Evolutionary conservation across 2,329 filamentous ascomycete species (phyloP).

Genomic region (Trichophyton mentagrophytes): DNA sequence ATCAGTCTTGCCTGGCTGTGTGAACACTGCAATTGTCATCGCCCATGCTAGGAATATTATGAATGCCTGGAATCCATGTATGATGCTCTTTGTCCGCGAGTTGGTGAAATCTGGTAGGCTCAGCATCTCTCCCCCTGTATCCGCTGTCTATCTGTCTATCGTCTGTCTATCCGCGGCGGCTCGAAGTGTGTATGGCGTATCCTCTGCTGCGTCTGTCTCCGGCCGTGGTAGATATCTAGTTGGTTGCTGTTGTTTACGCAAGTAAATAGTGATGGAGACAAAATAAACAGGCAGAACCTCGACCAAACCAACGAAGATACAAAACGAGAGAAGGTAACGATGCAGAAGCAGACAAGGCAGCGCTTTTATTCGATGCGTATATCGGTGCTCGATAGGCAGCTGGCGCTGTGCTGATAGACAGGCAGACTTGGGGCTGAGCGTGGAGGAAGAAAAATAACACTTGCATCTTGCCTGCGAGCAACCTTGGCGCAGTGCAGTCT

Average conservation of each 20-base stretch:
- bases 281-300: too few species aligned
- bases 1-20: conserved; percentile 41
- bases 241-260: too few species aligned
- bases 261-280: too few species aligned
- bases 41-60: conserved; percentile 47
- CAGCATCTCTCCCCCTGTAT: conserved; percentile 8
- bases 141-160: neutral
- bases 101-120: conserved; percentile 9
- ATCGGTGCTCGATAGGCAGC: neutral
- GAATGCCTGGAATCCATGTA: conserved; percentile 43
- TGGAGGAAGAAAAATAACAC: neutral
- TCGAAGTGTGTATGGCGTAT: neutral
- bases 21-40: conserved; percentile 46
- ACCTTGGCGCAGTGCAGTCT: neutral
- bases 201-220: neutral
- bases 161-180: neutral
- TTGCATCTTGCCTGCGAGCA: neutral
- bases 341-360: too few species aligned
- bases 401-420: neutral
- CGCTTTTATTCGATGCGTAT: too few species aligned
- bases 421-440: neutral
- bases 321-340: too few species aligned
- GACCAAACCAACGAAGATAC: too few species aligned
- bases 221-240: neutral
- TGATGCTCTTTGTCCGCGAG: conserved; percentile 40